Conservation (phyloP, 1,284 basidiomycete genomes). For the Cutaneotrichosporon sp. region DNA sequence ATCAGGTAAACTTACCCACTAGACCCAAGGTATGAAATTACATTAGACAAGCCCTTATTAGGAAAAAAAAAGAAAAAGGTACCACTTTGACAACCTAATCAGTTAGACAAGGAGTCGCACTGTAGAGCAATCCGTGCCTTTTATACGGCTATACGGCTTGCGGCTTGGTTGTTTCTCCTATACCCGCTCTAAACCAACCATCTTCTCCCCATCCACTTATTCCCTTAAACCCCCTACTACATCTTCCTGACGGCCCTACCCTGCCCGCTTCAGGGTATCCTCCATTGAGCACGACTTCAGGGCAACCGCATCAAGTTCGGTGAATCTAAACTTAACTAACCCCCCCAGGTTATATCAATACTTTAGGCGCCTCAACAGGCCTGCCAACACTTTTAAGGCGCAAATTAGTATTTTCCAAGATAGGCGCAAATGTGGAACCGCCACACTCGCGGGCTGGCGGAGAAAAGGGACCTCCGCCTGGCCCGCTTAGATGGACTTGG, state of each 20-base stretch:
- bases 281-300: no score
- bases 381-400: neutral
- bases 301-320: no score
- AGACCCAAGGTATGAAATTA: no score
- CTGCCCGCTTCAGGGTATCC: neutral
- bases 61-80: no score
- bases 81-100: neutral
- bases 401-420: neutral
- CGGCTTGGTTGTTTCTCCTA: neutral
- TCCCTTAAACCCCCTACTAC: neutral
- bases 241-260: neutral
- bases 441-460: neutral
- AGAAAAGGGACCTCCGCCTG: neutral
- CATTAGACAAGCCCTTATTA: no score
- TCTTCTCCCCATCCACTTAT: neutral
- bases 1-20: no score
- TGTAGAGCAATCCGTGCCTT: no score
- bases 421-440: neutral
- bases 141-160: neutral
- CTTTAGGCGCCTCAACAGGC: neutral
- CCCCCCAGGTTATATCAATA: no score
- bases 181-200: neutral
- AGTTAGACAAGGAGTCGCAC: neutral
- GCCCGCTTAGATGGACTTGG: neutral
- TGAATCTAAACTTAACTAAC: no score